phyloP scores from a whole-genome alignment of 352 stramenopile genomes.

The Phytophthora citricola region DNA sequence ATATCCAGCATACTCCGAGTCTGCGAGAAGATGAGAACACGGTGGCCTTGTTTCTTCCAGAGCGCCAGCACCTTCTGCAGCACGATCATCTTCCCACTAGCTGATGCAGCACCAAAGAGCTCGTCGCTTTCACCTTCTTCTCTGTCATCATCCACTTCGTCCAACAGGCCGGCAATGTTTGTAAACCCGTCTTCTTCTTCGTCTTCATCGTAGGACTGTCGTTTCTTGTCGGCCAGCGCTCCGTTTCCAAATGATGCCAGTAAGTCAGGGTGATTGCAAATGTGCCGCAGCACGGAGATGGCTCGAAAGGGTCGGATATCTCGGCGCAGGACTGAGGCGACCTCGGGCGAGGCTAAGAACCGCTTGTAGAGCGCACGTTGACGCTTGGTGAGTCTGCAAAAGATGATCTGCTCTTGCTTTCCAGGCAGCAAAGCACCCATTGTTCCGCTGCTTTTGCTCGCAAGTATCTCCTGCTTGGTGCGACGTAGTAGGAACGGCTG shows the following conservation, averaged over 20 bases:
- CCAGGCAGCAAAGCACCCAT: conserved; percentile 80
- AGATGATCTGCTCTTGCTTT: conserved; percentile 99
- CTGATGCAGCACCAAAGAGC: conserved; percentile 57
- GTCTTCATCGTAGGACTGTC: conserved; percentile 38
- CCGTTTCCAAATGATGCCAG: conserved; percentile 72
- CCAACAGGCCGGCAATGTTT: conserved; percentile 18
- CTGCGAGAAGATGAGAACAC: conserved; percentile 98
- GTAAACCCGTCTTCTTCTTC: conserved; percentile 26
- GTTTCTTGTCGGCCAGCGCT: conserved; percentile 33
- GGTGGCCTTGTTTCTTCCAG: conserved; percentile 96
- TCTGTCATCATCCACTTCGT: conserved; percentile 26
- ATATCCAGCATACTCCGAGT: conserved; percentile 98
- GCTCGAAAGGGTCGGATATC: conserved; percentile 90
- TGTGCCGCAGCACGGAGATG: conserved; percentile 96
- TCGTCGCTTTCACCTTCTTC: conserved; percentile 30
- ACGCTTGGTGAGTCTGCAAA: conserved; percentile 92
- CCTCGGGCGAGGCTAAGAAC: conserved; percentile 93
- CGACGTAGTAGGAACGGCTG: conserved; percentile 96
- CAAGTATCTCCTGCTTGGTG: conserved; percentile 95
- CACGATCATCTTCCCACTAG: conserved; percentile 97
- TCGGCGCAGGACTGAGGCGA: conserved; percentile 88
- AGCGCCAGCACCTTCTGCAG: conserved; percentile 94
- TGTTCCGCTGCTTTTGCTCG: conserved; percentile 31
- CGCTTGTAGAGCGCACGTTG: conserved; percentile 93
- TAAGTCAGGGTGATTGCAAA: conserved; percentile 98